Evolutionary conservation across 208 protist species (phyloP).

Genomic region (Leishmania turanica): DNA sequence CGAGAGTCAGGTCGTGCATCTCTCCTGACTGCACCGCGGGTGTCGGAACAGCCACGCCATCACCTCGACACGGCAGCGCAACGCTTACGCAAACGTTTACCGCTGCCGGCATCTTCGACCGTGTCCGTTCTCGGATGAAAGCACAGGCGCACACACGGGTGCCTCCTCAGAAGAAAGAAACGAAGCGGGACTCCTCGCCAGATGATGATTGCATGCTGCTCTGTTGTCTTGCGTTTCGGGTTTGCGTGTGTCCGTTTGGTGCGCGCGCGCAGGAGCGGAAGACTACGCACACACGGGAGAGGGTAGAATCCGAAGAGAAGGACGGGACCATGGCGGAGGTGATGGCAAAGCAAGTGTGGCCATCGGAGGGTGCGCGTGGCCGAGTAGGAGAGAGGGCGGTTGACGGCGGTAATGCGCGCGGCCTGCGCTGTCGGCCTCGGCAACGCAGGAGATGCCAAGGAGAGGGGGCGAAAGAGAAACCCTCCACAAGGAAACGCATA

Average conservation of each 20-base stretch:
- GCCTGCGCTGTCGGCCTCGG: no score
- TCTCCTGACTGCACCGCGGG: background rate
- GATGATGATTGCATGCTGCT: background rate
- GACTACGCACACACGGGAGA: background rate
- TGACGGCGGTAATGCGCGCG: background rate
- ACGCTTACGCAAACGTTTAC: background rate
- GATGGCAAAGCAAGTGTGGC: background rate
- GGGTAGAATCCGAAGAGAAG: background rate
- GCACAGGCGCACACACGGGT: background rate
- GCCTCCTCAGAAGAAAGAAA: background rate
- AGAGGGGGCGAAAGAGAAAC: background rate
- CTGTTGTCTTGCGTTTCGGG: background rate
- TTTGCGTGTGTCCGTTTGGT: background rate
- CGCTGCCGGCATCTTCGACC: background rate
- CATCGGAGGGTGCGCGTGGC: background rate
- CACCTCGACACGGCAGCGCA: background rate
- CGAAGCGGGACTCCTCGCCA: background rate
- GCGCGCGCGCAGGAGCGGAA: background rate
- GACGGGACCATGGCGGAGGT: background rate
- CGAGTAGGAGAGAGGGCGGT: background rate
- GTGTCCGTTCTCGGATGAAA: background rate
- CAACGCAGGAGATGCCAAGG: background rate
- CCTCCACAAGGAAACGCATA: background rate
- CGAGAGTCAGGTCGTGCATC: conserved; percentile 3
- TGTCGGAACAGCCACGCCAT: background rate